Evolutionary conservation across 345 rosid species (phyloP), one percentile per base, ranked within the genome.

Genomic region (Bruguiera sexangula): DNA sequence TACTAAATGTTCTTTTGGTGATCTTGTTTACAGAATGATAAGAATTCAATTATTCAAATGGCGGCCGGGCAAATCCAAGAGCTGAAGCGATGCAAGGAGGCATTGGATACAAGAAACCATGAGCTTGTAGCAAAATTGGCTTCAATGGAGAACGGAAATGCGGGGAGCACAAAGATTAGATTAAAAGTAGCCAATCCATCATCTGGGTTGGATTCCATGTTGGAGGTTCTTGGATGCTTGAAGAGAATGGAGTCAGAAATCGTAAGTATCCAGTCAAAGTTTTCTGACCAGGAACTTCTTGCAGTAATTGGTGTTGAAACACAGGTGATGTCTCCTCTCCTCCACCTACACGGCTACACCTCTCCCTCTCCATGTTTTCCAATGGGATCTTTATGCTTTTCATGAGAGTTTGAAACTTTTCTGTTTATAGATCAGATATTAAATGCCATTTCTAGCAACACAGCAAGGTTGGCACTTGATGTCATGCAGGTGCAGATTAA

Each of bases 201-300:
- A 5, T 82, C 85, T 60, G 88, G 91, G 64, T 10, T 82, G 8
- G 91, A 88, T 78, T 87, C 91, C 7, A 82, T 90, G 75, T 1
- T 85, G 60, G 89, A 84, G 67, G 73, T 76, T 69, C 87, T 93
- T 18, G 78, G 70, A 21, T 82, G 78, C 74, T 69, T 88, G 75
- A 85, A 83, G 70, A 54, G 65, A 61, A 50, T 69, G 79, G 87
- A 75, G 19, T 66, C 82, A 48, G 76, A 77, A 37, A 66, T 73
- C 60, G 75, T 6, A 19, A 71, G 71, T 0, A 79, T 87, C 36
- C 74, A 74, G 6, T 83, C 88, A 24, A 59, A 62, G 36, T 71
- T 90, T 60, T 79, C 85, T 22, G 34, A 66, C 39, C 75, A 71
- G 1, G 75, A 78, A 71, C 74, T 89, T 31, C 62, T 69, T 1